phyloP scores from a whole-genome alignment of 208 protist genomes.

The Acanthamoeba rhysodes region DNA sequence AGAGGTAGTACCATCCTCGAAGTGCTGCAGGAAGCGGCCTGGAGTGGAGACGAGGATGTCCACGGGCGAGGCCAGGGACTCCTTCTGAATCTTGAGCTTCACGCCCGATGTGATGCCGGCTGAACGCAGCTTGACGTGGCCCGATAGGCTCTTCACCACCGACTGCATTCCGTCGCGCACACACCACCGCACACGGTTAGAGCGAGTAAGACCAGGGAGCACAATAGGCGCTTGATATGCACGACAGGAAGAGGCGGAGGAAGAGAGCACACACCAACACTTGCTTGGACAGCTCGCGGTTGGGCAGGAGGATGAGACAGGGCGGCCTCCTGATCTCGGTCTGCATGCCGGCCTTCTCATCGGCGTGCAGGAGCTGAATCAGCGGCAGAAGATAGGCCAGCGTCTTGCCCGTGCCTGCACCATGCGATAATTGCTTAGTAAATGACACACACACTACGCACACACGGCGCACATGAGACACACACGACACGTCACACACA shows the following conservation, averaged over 20 bases:
- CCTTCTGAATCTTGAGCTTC: slow-evolving; percentile 57
- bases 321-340: background rate
- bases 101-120: slow-evolving; percentile 4
- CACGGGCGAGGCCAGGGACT: background rate
- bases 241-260: background rate
- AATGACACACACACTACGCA: background rate
- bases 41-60: slow-evolving; percentile 68
- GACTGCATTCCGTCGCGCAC: background rate
- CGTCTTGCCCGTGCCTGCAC: slow-evolving; percentile 69
- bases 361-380: slow-evolving; percentile 33
- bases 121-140: slow-evolving; percentile 10
- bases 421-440: background rate
- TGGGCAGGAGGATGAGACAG: slow-evolving; percentile 52
- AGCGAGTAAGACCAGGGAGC: background rate
- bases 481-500: background rate
- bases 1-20: background rate
- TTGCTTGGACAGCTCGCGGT: slow-evolving; percentile 45
- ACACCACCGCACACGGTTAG: background rate
- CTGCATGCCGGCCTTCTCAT: slow-evolving; percentile 49
- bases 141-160: slow-evolving; percentile 49
- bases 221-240: background rate
- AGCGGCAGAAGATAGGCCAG: slow-evolving; percentile 64
- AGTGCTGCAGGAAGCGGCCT: slow-evolving; percentile 56
- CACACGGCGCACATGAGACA: too few species aligned
- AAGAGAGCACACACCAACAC: background rate